These are phyloP conservation scores for Polytrichum commune DNA, from an alignment of 225 moss, liverwort and hornwort genomes.

Conservation along the genomic window DNA sequence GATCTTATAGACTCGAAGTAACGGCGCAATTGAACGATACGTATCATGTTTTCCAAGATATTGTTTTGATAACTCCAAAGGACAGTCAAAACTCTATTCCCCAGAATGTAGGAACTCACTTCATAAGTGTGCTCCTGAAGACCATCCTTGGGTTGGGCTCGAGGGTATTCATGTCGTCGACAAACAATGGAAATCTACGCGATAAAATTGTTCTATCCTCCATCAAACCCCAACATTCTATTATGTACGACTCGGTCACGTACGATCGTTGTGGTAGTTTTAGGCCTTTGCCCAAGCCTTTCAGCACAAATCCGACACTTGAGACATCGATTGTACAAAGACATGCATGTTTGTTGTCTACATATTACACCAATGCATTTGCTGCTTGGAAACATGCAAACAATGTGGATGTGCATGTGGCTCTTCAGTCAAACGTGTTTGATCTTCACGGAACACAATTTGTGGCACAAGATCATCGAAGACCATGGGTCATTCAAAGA, in stretches of 20 bases:
- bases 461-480: neutral
- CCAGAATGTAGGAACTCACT: slow-evolving; percentile 1
- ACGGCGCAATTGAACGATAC: neutral
- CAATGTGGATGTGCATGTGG: neutral
- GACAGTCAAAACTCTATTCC: neutral
- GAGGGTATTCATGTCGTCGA: neutral
- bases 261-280: neutral
- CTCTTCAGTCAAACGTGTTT: neutral
- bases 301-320: neutral
- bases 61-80: neutral
- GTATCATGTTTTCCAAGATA: neutral
- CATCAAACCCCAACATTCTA: neutral
- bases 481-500: neutral
- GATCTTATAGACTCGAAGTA: neutral
- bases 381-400: slow-evolving; percentile 1
- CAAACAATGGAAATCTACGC: neutral
- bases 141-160: slow-evolving; percentile 1
- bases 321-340: slow-evolving; percentile 3
- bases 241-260: slow-evolving; percentile 1
- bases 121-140: neutral
- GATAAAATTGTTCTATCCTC: neutral
- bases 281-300: neutral
- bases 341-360: neutral
- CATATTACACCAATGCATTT: slow-evolving; percentile 1
- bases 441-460: neutral